Evolutionary conservation across 257 asterid species (phyloP), one percentile per base, ranked within the genome.

Genomic region (Craterostigma plantagineum): DNA sequence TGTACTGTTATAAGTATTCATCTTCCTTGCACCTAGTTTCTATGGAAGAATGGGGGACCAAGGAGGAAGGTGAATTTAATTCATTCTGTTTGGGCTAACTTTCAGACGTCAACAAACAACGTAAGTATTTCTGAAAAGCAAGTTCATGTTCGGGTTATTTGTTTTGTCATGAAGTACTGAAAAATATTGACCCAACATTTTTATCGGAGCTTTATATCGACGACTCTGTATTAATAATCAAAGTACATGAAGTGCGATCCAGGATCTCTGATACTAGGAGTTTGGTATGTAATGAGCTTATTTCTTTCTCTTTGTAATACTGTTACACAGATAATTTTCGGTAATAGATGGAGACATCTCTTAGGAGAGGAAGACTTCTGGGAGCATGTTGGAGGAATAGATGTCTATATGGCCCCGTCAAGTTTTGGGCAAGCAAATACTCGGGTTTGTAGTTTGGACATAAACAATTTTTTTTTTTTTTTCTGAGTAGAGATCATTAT

Each of bases 301-400:
- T 23, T 39, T 38, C 54, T 34, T 18, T 53, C 33, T 55, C 41
- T 23, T 23, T 23, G 30, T 23, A 23, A 23, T 38, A 42, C 63
- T 53, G 36, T 53, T 34, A 35, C 57, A 53, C 73, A 86, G 97
- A 73, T 71, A 51, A 81, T 86, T 38, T 86, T 86, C 54, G 97
- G 96, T 59, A 69, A 75, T 48, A 71, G 91, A 69, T 81, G 96
- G 97, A 78, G 84, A 54, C 79, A 81, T 69, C 76, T 86, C 52
- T 62, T 73, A 51, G 97, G 97, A 38, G 94, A 86, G 69, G 55
- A 58, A 64, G 94, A 86, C 63, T 81, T 86, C 62, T 86, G 97
- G 94, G 97, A 86, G 73, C 91, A 78, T 56, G 76, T 86, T 48
- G 97, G 97, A 46, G 94, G 97, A 61, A 78, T 86, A 46, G 97